Evolutionary conservation across 352 stramenopile genomes (phyloP).

Genomic region (Pythium insidiosum): DNA sequence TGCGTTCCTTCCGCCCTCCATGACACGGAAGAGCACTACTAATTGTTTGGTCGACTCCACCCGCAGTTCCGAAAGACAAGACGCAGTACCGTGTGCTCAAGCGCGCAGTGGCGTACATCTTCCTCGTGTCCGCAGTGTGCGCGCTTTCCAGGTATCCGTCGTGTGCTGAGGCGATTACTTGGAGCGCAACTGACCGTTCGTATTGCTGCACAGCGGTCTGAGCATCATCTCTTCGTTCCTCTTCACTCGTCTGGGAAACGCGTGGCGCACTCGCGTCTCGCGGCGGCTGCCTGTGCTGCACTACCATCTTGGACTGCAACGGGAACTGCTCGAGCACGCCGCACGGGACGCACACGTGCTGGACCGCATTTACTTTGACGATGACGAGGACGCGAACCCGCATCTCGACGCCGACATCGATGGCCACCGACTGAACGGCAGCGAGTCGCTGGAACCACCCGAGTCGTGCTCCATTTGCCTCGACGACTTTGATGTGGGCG

Average conservation of each 20-base stretch:
- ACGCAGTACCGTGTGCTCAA: conserved; percentile 57
- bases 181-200: too few species aligned
- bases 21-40: too few species aligned
- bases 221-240: conserved; percentile 59
- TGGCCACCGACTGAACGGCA: too few species aligned
- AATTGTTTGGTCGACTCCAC: too few species aligned
- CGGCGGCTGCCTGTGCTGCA: conserved; percentile 40
- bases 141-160: conserved; percentile 46
- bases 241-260: conserved; percentile 56
- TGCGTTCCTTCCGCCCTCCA: conserved; percentile 16
- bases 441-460: too few species aligned
- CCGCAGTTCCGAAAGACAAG: conserved; percentile 37
- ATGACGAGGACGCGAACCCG: conserved; percentile 15
- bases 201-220: conserved; percentile 21
- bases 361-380: conserved; percentile 14
- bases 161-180: neutral
- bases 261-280: conserved; percentile 30
- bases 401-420: too few species aligned
- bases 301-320: conserved; percentile 21
- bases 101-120: conserved; percentile 63
- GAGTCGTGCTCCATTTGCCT: conserved; percentile 73
- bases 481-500: conserved; percentile 52
- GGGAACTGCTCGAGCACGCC: conserved; percentile 12
- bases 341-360: conserved; percentile 10
- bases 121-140: conserved; percentile 71